Evolutionary conservation across 2,329 filamentous ascomycete species (phyloP), one percentile per base, ranked within the genome.

Genomic region (Phaeosphaeriaceae sp.): DNA sequence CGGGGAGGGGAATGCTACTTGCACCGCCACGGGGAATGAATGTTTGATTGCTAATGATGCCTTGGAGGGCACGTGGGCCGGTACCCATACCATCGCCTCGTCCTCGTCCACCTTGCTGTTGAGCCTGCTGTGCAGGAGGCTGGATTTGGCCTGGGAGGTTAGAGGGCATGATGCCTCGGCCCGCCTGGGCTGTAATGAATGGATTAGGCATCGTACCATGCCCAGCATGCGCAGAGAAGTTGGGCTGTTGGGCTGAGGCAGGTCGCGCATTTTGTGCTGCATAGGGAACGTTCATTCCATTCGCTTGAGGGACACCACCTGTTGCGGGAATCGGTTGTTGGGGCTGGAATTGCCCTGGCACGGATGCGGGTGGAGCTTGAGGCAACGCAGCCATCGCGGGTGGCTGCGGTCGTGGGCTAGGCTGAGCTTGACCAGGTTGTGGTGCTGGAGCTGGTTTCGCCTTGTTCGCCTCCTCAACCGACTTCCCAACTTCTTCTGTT

Each of bases 401-500:
- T 34, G 52, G 39, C 39, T 50, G 58, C 37, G 53, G 30, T 16
- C 13, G 13, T 13, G 47, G 20, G 16, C 50, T 18, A 3, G 55
- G 38, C 16, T 52, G 52, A 8, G 59, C 50, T 33, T 67, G 55
- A 16, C 54, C 59, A 30, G 54, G 53, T 29, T 59, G 53, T 15
- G 51, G 55, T 39, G 63, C 46, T 12, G 58, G 63, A 33, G 67
- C 48, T 35, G 78, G 70, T 68, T 84, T 88, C 9, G 85, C 82
- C 44, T 76, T 79, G 74, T 93, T 92, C 0, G 88, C 92, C 42
- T 89, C 77, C 56, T 88, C 86, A 74, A 93, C 92, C 0, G 97
- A 92, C 72, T 97, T 92, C 8, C 79, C 83, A 3, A 97, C 91
- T 0, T 92, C 85, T 68, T 86, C 87, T 63, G 93, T 81, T 0